These are phyloP conservation scores for Rhytidhysteron rufulum DNA, from an alignment of 2,329 filamentous ascomycete species.

Conservation along the genomic window DNA sequence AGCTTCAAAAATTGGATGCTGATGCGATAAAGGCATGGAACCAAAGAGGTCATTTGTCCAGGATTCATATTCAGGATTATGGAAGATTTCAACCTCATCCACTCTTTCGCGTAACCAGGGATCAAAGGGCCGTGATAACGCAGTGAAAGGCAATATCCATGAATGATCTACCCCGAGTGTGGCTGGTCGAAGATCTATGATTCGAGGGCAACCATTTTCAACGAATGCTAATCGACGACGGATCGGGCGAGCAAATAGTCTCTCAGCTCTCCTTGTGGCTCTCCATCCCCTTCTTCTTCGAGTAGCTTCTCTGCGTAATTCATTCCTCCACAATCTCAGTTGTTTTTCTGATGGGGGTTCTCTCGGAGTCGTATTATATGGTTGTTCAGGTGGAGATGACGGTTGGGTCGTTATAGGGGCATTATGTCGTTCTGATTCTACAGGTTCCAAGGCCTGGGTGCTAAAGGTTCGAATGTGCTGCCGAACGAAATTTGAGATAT, in stretches of 20 bases:
- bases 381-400: too few relatives aligned
- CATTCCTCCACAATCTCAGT: background rate
- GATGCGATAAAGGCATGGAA: background rate
- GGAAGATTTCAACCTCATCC: background rate
- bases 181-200: background rate
- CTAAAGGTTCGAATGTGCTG: background rate
- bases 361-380: background rate
- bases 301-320: background rate
- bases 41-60: background rate
- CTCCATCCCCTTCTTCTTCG: background rate
- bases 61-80: background rate
- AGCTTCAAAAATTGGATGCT: background rate
- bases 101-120: background rate
- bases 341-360: background rate
- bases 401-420: too few relatives aligned
- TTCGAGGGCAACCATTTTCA: background rate
- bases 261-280: background rate
- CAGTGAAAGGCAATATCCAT: background rate
- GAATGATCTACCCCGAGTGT: background rate
- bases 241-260: background rate
- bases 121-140: background rate
- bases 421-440: background rate
- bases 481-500: background rate
- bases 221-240: background rate
- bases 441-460: background rate